phyloP scores from a whole-genome alignment of 202 grass and related monocot species.

The Cymbopogon flexuosus region DNA sequence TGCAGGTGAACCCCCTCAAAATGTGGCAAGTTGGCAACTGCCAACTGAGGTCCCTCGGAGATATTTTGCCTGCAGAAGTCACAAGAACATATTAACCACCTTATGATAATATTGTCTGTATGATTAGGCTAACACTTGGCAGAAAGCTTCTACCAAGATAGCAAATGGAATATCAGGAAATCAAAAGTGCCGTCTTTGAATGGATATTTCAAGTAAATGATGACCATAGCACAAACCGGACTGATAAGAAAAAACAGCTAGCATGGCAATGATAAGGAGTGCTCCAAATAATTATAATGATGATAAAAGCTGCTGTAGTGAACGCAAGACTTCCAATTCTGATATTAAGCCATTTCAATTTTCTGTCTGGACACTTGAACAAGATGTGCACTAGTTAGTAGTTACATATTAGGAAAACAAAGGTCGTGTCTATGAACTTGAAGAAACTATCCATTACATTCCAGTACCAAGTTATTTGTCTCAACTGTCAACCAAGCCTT shows the following conservation, averaged over 20 bases:
- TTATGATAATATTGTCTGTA: conserved; percentile 7
- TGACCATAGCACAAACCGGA: neutral
- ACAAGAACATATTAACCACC: conserved; percentile 35
- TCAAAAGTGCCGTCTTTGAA: conserved; percentile 12
- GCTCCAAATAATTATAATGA: neutral
- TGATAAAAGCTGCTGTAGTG: conserved; percentile 1
- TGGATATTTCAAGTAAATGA: conserved; percentile 19
- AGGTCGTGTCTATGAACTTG: neutral
- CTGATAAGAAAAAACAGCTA: conserved; percentile 23
- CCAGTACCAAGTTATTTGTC: neutral
- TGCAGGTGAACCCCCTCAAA: conserved; percentile 37
- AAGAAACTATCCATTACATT: neutral
- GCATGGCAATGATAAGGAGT: neutral
- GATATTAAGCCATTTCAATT: neutral
- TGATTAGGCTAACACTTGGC: conserved; percentile 22
- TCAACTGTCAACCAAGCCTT: neutral
- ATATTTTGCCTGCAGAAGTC: conserved; percentile 44
- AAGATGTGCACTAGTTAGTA: neutral
- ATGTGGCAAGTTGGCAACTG: conserved; percentile 42
- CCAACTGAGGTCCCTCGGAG: conserved; percentile 51
- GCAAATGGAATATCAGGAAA: conserved; percentile 15
- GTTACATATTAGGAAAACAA: conserved; percentile 1
- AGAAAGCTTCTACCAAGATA: neutral
- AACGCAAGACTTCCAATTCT: conserved; percentile 15
- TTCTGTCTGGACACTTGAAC: neutral